Percentiles rank a stretch among this genome's conserved stretches.
These are phyloP conservation scores for Puccinia novopanici DNA, from an alignment of 1,284 basidiomycete genomes.

Conservation along the genomic window DNA sequence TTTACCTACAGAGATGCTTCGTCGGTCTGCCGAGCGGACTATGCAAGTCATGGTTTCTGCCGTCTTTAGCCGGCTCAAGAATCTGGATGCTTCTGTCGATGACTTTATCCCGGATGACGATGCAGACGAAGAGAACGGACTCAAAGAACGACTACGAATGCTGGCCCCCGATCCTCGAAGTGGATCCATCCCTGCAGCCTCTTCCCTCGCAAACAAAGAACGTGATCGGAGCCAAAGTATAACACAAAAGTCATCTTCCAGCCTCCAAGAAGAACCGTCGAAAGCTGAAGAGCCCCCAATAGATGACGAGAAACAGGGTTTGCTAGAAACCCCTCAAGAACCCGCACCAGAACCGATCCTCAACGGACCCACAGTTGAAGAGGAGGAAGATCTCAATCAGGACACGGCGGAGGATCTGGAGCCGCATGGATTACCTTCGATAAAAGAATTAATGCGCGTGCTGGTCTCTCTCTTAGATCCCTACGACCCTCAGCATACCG, in stretches of 20 bases:
- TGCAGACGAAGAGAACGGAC: constrained; percentile 28
- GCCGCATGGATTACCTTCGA: constrained; percentile 84
- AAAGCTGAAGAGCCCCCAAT: constrained; percentile 55
- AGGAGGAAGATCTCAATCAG: constrained; percentile 55
- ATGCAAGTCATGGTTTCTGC: constrained; percentile 84
- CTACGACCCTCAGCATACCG: constrained; percentile 89
- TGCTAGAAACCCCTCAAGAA: constrained; percentile 13
- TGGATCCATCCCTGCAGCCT: constrained; percentile 51
- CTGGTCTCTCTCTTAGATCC: constrained; percentile 94
- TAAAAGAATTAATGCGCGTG: constrained; percentile 88
- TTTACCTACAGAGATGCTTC: constrained; percentile 70
- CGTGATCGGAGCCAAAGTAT: constrained; percentile 56
- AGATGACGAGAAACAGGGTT: constrained; percentile 40
- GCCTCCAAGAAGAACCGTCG: constrained; percentile 47
- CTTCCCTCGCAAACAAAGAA: constrained; percentile 15
- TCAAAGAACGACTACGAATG: constrained; percentile 52
- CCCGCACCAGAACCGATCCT: not conserved
- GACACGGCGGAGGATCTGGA: constrained; percentile 54
- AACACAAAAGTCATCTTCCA: constrained; percentile 56
- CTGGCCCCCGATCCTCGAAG: constrained; percentile 52
- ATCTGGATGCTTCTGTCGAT: constrained; percentile 52
- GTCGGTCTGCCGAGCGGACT: constrained; percentile 88
- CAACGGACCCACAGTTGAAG: constrained; percentile 19
- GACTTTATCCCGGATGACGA: constrained; percentile 45
- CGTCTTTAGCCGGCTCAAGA: constrained; percentile 74